Evolutionary conservation across 148 eudicot species (phyloP).

Genomic region (Chenopodium quinoa): DNA sequence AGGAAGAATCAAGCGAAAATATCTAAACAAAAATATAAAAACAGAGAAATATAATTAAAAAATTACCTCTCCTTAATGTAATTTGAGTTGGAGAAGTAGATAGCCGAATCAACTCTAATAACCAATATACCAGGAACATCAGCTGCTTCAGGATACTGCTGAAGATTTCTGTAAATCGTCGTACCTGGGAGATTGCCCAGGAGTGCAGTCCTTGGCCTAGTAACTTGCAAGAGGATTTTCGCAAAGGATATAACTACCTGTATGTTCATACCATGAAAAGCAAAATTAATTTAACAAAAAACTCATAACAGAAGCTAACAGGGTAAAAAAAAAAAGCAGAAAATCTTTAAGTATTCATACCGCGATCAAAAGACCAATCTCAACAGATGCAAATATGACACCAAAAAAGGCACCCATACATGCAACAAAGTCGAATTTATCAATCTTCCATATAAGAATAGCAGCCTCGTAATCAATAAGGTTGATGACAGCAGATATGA

Average conservation of each 20-base stretch:
- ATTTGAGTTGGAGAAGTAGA: slow-evolving; percentile 81
- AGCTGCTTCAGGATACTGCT: slow-evolving; percentile 77
- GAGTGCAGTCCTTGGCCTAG: slow-evolving; percentile 75
- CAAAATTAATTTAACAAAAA: background rate
- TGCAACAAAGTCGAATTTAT: slow-evolving; percentile 74
- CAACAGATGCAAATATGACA: slow-evolving; percentile 71
- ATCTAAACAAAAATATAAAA: background rate
- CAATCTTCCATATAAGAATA: slow-evolving; percentile 81
- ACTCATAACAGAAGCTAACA: background rate
- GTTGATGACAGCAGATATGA: slow-evolving; percentile 74
- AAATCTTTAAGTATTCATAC: slow-evolving; percentile 33
- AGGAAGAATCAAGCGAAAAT: background rate
- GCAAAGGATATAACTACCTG: slow-evolving; percentile 84
- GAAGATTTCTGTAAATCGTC: slow-evolving; percentile 60
- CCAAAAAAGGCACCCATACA: slow-evolving; percentile 93
- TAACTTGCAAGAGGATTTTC: slow-evolving; percentile 76
- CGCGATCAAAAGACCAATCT: slow-evolving; percentile 85
- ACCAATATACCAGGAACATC: slow-evolving; percentile 68
- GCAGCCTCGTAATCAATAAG: slow-evolving; percentile 69
- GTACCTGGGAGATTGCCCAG: slow-evolving; percentile 79
- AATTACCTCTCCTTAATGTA: slow-evolving; percentile 65
- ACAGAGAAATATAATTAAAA: background rate
- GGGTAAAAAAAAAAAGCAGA: background rate
- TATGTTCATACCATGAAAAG: background rate
- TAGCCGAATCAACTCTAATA: slow-evolving; percentile 79